Percentiles rank a stretch among this genome's conserved stretches.
Conservation (phyloP, 176 grass and related monocot genomes). For the Guadua angustifolia region DNA sequence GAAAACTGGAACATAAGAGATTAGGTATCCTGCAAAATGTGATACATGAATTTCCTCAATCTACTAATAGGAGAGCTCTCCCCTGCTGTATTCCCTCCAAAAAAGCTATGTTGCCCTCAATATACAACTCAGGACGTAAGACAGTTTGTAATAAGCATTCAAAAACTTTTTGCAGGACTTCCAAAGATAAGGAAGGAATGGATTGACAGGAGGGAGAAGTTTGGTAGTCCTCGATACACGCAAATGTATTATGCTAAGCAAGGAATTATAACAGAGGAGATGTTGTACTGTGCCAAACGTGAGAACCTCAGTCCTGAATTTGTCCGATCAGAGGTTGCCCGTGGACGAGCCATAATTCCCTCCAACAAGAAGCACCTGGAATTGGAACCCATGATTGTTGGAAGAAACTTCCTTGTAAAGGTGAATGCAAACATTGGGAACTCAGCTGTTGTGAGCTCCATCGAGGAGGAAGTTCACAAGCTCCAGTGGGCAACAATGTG, state of each 20-base stretch:
- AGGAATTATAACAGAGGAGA: slow-evolving; percentile 94
- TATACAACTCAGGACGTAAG: neutral
- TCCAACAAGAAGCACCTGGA: slow-evolving; percentile 94
- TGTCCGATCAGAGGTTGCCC: slow-evolving; percentile 83
- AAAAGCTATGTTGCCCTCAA: neutral
- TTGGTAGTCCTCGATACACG: slow-evolving; percentile 77
- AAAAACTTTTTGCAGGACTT: slow-evolving; percentile 59
- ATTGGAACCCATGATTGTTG: slow-evolving; percentile 98
- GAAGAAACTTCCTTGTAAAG: slow-evolving; percentile 97
- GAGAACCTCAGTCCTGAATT: slow-evolving; percentile 96
- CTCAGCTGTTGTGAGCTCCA: slow-evolving; percentile 88
- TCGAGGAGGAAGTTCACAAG: slow-evolving; percentile 98
- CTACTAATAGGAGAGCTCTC: too few relatives aligned
- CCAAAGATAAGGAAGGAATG: slow-evolving; percentile 96
- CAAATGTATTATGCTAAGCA: slow-evolving; percentile 99
- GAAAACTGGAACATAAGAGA: neutral
- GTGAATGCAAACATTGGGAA: slow-evolving; percentile 98
- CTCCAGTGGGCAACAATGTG: slow-evolving; percentile 99
- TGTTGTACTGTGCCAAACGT: slow-evolving; percentile 88
- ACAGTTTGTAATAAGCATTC: slow-evolving; percentile 15
- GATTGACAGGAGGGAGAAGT: slow-evolving; percentile 80
- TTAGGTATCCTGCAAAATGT: neutral
- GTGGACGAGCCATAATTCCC: slow-evolving; percentile 92
- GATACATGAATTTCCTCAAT: neutral
- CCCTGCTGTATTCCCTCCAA: neutral